A percentile compares a stretch with the other conserved stretches of the same genome.
Conservation (phyloP, 2,329 filamentous ascomycete genomes). For the Paecilomyces sp. region DNA sequence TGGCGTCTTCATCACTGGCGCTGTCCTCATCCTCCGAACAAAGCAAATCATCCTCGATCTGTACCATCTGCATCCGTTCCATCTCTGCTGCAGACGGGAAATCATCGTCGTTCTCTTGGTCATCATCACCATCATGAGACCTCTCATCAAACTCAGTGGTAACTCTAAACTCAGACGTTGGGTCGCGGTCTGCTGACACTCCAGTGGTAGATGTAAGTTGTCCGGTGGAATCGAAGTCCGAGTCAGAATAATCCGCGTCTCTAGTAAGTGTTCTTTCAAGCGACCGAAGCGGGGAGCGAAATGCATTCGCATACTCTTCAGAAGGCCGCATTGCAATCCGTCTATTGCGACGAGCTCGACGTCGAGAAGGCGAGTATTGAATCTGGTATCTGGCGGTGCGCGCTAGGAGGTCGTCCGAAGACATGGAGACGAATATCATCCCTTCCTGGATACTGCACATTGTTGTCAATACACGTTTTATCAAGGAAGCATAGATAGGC, state of each 20-base stretch:
- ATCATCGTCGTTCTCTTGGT: constrained; percentile 19
- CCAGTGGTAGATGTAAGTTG: constrained; percentile 3
- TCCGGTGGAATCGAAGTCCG: constrained; percentile 15
- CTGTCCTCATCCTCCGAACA: constrained; percentile 26
- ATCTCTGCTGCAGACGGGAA: constrained; percentile 15
- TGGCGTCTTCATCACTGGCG: constrained; percentile 20
- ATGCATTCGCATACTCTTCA: constrained; percentile 32
- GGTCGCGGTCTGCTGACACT: constrained; percentile 8
- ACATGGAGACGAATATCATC: constrained; percentile 87
- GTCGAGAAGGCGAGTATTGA: constrained; percentile 45
- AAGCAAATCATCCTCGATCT: constrained; percentile 23
- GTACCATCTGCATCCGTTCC: constrained; percentile 15
- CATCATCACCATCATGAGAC: constrained; percentile 29
- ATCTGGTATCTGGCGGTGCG: constrained; percentile 71
- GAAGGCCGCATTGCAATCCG: constrained; percentile 26
- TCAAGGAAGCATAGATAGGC: not conserved
- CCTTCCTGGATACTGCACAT: constrained; percentile 75
- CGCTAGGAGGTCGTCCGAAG: constrained; percentile 64
- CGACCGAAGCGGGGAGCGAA: constrained; percentile 27
- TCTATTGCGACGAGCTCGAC: constrained; percentile 18
- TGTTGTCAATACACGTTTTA: not conserved
- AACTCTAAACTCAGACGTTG: constrained; percentile 28
- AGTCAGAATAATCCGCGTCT: constrained; percentile 15
- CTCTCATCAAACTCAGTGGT: constrained; percentile 31
- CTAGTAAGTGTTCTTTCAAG: constrained; percentile 20